phyloP scores from a whole-genome alignment of 139 green algal species.

The Microglena sp. region DNA sequence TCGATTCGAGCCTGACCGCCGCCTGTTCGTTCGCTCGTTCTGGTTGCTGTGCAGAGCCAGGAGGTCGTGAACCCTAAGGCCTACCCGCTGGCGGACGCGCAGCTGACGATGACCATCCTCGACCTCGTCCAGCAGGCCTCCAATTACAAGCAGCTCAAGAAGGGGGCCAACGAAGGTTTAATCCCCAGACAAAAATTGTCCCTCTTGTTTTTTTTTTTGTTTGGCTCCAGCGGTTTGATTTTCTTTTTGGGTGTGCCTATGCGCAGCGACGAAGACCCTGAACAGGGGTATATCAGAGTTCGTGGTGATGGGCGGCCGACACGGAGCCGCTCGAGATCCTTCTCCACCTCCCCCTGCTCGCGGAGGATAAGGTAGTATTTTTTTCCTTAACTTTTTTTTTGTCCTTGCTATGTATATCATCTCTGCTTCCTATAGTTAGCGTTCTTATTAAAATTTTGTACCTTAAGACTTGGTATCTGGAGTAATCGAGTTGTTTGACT shows the following conservation, averaged over 20 bases:
- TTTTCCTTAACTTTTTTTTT: too few relatives aligned
- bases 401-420: neutral
- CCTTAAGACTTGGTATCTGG: too few relatives aligned
- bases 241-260: too few relatives aligned
- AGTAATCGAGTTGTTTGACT: too few relatives aligned
- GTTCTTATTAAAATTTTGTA: too few relatives aligned
- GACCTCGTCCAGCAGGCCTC: slow-evolving; percentile 97
- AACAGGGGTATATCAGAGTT: slow-evolving; percentile 95
- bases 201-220: too few relatives aligned
- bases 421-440: neutral
- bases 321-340: slow-evolving; percentile 98
- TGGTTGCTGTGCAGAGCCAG: too few relatives aligned
- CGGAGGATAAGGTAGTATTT: slow-evolving; percentile 97
- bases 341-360: slow-evolving; percentile 93
- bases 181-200: too few relatives aligned
- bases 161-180: slow-evolving; percentile 97
- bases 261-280: slow-evolving; percentile 83
- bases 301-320: slow-evolving; percentile 94
- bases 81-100: slow-evolving; percentile 84
- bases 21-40: too few relatives aligned
- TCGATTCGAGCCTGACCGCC: too few relatives aligned
- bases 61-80: slow-evolving; percentile 96
- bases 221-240: too few relatives aligned
- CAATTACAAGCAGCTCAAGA: slow-evolving; percentile 99
- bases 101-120: slow-evolving; percentile 95